Base-by-base conservation (phyloP, 1,284 basidiomycete genomes). In the Coniferiporia sulphurascens region DNA sequence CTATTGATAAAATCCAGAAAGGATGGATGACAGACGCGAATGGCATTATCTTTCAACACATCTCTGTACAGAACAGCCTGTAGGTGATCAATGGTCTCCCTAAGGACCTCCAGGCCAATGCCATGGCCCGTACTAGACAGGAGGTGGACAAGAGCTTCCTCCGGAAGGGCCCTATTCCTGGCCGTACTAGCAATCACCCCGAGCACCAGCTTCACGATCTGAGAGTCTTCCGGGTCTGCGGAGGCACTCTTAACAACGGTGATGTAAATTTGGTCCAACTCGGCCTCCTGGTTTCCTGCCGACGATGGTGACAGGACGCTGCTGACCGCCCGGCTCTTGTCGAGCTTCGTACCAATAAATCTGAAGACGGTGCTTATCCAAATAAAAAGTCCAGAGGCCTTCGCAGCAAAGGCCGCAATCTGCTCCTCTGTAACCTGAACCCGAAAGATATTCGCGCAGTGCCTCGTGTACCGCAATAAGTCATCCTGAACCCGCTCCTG, bases 361-460 rank as follows among this genome's bases (percentile, higher is more conserved):
- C 65, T 68, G 56, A 70, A 56, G 38, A 69, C 67, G 1, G 70
- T 70, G 22, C 61, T 56, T 9, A 70, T 64, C 52, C 69, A 71
- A n/a, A 70, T 71, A 48, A 70, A 70, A n/a, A 70, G 59, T 1
- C 67, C 66, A n/a, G 63, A 57, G 4, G 68, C 61, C 41, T 62
- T 69, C 27, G 63, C 38, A n/a, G 66, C 64, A 22, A 70, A 59
- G 38, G 35, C 48, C 9, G 64, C 60, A 10, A 69, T 44, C 17
- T 68, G 63, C 41, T 46, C 54, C 35, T 55, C 32, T 9, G n/a
- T 9, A n/a, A 45, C 12, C 12, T n/a, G 27, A 43, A 12, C 9
- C n/a, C 10, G 41, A 12, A 17, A 13, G n/a, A 13, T 15, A 3
- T 44, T 5, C 27, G 17, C 13, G 17, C 5, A 55, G 38, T 9